Percentiles rank a stretch among this genome's conserved stretches.
These are phyloP conservation scores for Tylopilus sp. DNA, from an alignment of 768 basidiomycete genomes.

Conservation along the genomic window DNA sequence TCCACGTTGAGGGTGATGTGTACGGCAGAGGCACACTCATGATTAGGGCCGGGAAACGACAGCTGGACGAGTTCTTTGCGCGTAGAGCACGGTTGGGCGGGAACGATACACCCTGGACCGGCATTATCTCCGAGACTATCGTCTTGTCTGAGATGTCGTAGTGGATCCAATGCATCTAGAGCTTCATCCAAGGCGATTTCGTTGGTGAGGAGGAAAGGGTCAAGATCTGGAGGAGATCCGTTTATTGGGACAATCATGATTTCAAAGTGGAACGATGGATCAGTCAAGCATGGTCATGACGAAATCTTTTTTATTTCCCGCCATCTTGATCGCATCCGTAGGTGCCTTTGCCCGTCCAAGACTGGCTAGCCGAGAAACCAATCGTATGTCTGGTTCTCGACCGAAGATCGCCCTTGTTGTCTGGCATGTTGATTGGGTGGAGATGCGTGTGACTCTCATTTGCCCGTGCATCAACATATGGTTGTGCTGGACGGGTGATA, in stretches of 20 bases:
- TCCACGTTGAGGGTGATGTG: conserved; percentile 58
- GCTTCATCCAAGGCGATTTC: conserved; percentile 50
- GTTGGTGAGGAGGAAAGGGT: conserved; percentile 13
- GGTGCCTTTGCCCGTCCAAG: neutral
- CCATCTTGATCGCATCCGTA: neutral
- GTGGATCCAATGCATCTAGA: conserved; percentile 54
- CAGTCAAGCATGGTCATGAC: neutral
- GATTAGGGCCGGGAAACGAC: conserved; percentile 29
- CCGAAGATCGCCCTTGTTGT: neutral
- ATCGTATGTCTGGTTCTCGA: neutral
- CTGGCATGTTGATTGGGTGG: no score
- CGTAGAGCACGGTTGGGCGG: conserved; percentile 51
- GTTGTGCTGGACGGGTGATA: no score
- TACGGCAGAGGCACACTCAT: conserved; percentile 5
- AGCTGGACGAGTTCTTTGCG: conserved; percentile 46
- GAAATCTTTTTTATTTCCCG: neutral
- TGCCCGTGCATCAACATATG: no score
- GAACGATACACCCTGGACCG: conserved; percentile 38
- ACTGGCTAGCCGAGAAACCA: neutral
- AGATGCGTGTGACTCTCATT: neutral
- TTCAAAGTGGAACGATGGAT: neutral
- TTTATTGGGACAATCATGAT: conserved; percentile 2
- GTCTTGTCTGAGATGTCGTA: conserved; percentile 54
- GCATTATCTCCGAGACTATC: conserved; percentile 25
- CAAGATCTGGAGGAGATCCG: conserved; percentile 1